A percentile compares a stretch with the other conserved stretches of the same genome.
Evolutionary conservation across 805 yeast genomes (phyloP).

Genomic region (Kodamaea nitidulidarum): DNA sequence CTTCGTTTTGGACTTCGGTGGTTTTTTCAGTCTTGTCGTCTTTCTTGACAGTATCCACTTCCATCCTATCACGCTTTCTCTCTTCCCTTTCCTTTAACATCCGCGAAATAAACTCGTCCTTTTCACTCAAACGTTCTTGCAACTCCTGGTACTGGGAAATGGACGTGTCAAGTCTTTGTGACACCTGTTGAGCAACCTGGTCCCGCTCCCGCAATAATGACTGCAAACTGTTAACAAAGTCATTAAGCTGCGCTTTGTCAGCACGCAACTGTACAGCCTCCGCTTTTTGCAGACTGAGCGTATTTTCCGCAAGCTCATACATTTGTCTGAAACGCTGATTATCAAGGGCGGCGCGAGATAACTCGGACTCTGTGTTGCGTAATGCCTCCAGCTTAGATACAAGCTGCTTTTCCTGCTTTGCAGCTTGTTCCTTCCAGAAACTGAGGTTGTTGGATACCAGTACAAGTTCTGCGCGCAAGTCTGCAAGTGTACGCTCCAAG

Average conservation of each 20-base stretch:
- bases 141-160: conserved; percentile 43
- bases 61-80: neutral
- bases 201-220: conserved; percentile 60
- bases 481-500: conserved; percentile 34
- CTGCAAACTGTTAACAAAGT: conserved; percentile 58
- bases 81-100: neutral
- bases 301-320: conserved; percentile 40
- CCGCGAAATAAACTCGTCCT: conserved; percentile 45
- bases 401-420: conserved; percentile 35
- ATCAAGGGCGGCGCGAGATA: conserved; percentile 25
- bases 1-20: too few species aligned
- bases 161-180: conserved; percentile 46
- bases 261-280: conserved; percentile 51
- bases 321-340: neutral
- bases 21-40: neutral
- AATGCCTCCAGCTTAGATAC: conserved; percentile 45
- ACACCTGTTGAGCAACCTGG: conserved; percentile 43
- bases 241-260: conserved; percentile 58
- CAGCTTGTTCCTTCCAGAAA: conserved; percentile 41
- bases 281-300: conserved; percentile 35
- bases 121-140: conserved; percentile 45
- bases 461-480: conserved; percentile 24
- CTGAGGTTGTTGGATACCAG: conserved; percentile 25
- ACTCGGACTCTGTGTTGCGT: conserved; percentile 45
- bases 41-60: neutral